A percentile compares a stretch with the other conserved stretches of the same genome.
Conservation (phyloP, 306 rosid genomes). For the Cucumis melo region DNA sequence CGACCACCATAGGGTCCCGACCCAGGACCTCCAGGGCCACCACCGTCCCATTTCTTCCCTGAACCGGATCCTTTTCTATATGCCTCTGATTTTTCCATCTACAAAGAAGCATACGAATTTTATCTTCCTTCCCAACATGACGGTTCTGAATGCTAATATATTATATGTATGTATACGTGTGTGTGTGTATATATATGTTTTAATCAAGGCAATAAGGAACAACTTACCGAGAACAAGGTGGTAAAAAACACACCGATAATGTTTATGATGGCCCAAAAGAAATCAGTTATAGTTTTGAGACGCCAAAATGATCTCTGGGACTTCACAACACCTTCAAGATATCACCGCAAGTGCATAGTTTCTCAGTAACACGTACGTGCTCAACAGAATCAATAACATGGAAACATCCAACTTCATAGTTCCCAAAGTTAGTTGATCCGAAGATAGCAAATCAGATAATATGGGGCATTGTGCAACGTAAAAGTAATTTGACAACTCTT, state of each 20-base stretch:
- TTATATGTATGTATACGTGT: no score
- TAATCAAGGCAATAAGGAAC: background rate
- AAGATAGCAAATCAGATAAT: background rate
- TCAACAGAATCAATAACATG: background rate
- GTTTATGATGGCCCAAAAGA: slow-evolving; percentile 75
- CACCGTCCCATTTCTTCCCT: slow-evolving; percentile 80
- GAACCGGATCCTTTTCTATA: slow-evolving; percentile 67
- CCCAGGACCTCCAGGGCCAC: slow-evolving; percentile 79
- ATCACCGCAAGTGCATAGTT: background rate
- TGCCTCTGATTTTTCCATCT: slow-evolving; percentile 78
- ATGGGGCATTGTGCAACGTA: background rate
- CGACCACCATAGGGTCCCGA: slow-evolving; percentile 72
- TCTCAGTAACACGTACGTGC: background rate
- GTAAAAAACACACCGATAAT: slow-evolving; percentile 64
- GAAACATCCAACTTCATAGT: background rate
- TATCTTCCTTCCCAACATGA: background rate
- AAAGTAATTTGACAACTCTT: background rate
- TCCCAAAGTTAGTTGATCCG: background rate
- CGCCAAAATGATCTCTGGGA: slow-evolving; percentile 79
- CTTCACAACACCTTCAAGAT: slow-evolving; percentile 56
- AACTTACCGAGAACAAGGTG: slow-evolving; percentile 77
- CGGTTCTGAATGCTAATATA: background rate
- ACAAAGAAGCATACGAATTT: background rate
- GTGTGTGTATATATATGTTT: no score
- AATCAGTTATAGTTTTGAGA: slow-evolving; percentile 60